phyloP scores from a whole-genome alignment of 78 protist genomes.

The Dictyostelium brefeldianum region DNA sequence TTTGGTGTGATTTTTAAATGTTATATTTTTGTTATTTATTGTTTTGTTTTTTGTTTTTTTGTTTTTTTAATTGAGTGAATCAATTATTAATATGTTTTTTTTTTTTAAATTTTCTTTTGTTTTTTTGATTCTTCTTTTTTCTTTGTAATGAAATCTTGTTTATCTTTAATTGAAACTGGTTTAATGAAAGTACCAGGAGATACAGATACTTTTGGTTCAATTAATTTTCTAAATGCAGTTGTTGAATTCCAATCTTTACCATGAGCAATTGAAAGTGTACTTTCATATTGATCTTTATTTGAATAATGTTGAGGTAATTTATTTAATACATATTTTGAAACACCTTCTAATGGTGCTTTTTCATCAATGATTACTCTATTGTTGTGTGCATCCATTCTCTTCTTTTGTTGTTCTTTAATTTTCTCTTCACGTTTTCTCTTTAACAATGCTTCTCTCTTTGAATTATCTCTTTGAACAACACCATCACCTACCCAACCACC shows the following conservation, averaged over 20 bases:
- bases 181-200: conserved; percentile 51
- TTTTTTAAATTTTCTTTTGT: conserved; percentile 4
- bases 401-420: conserved; percentile 1
- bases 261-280: conserved; percentile 33
- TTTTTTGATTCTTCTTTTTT: conserved; percentile 32
- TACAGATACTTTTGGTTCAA: conserved; percentile 63
- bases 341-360: conserved; percentile 40
- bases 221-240: conserved; percentile 36
- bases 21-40: too few relatives aligned
- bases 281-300: conserved; percentile 66
- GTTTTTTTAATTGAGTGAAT: background rate
- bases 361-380: conserved; percentile 71
- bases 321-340: conserved; percentile 51
- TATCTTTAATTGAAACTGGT: conserved; percentile 48
- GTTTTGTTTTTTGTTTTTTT: background rate
- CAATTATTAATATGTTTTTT: background rate
- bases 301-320: conserved; percentile 41
- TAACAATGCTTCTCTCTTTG: background rate
- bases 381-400: conserved; percentile 27
- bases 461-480: background rate
- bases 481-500: conserved; percentile 80
- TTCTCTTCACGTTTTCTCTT: conserved; percentile 33
- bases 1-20: too few relatives aligned
- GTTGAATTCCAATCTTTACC: conserved; percentile 73
- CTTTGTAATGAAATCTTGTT: background rate